Evolutionary conservation across 129 eudicot genomes (phyloP).

Genomic region (Glebionis coronaria): DNA sequence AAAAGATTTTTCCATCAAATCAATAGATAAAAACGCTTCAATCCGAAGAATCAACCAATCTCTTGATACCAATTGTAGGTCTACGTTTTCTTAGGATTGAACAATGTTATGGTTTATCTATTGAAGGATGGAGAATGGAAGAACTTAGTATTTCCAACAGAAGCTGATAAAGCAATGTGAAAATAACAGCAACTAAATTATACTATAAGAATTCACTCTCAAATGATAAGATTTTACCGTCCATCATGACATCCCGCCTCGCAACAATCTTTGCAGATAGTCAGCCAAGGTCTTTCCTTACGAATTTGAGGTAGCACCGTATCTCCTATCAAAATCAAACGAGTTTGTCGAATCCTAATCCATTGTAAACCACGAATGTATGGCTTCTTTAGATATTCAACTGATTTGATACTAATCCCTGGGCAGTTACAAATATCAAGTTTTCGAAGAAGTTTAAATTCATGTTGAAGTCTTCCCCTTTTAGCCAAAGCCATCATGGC

Average conservation of each 20-base stretch:
- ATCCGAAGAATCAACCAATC: too few relatives aligned
- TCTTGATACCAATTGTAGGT: too few relatives aligned
- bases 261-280: conserved; percentile 55
- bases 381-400: conserved; percentile 44
- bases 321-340: conserved; percentile 14
- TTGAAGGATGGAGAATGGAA: too few relatives aligned
- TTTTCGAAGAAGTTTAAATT: conserved; percentile 27
- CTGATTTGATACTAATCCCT: conserved; percentile 27
- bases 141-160: too few relatives aligned
- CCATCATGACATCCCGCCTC: conserved; percentile 79
- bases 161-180: too few relatives aligned
- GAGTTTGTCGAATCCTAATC: conserved; percentile 60
- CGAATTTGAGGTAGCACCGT: conserved; percentile 19
- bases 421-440: conserved; percentile 49
- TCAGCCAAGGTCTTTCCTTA: conserved; percentile 42
- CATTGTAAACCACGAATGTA: conserved; percentile 49
- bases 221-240: conserved; percentile 36
- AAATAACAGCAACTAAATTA: too few relatives aligned
- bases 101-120: too few relatives aligned
- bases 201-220: too few relatives aligned
- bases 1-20: too few relatives aligned
- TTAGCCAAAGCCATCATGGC: conserved; percentile 44
- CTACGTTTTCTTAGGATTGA: too few relatives aligned
- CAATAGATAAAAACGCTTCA: too few relatives aligned
- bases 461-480: conserved; percentile 16